Conservation (phyloP, 257 asterid genomes). For the Solanum appendiculatum region DNA sequence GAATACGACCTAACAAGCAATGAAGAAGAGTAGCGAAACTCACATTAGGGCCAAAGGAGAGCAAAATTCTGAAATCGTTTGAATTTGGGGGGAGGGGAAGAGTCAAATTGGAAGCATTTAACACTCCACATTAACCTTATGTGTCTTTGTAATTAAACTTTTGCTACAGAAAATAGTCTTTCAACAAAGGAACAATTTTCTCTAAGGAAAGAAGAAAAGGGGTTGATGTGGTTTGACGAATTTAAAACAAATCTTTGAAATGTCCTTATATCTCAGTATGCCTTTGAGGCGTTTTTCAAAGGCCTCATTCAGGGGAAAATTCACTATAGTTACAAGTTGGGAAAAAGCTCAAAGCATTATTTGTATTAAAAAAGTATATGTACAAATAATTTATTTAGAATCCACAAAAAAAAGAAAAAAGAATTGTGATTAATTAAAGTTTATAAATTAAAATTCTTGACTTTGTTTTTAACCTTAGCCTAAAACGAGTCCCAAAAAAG, state of each 20-base stretch:
- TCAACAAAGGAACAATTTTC: not conserved
- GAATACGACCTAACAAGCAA: not conserved
- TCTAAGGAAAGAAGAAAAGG: not conserved
- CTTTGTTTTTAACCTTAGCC: too few species aligned
- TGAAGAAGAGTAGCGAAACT: not conserved
- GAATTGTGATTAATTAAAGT: not conserved
- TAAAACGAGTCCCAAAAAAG: too few species aligned
- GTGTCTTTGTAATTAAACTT: not conserved
- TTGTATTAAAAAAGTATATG: not conserved
- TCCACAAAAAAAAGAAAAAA: not conserved
- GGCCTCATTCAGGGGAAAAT: not conserved
- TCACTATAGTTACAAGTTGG: too few species aligned
- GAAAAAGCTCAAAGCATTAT: not conserved
- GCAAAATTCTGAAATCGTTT: not conserved
- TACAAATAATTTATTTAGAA: too few species aligned
- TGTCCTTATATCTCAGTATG: not conserved
- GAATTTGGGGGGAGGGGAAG: not conserved
- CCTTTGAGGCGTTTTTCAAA: not conserved
- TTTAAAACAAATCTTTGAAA: not conserved
- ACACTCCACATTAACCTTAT: not conserved
- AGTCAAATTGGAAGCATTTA: not conserved
- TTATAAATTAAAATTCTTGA: too few species aligned
- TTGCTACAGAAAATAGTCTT: not conserved
- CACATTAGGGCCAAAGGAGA: not conserved
- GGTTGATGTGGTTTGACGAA: not conserved